Conservation (phyloP, 805 yeast genomes). For the Monosporozyma siamensis region DNA sequence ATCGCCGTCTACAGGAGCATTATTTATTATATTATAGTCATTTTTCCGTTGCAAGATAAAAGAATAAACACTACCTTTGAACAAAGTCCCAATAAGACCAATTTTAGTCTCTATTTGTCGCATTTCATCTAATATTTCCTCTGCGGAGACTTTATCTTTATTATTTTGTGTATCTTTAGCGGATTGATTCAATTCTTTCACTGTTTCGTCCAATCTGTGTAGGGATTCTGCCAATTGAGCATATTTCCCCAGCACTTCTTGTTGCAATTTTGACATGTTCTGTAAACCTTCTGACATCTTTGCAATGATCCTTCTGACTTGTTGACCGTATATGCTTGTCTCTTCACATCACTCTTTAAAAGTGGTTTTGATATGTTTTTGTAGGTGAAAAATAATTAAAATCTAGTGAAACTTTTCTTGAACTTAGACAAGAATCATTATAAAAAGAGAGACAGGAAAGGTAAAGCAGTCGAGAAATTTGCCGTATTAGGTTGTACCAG, state of each 20-base stretch:
- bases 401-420: no score
- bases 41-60: constrained; percentile 44
- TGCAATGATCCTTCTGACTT: no score
- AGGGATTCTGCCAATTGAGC: constrained; percentile 21
- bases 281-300: neutral
- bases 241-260: constrained; percentile 25
- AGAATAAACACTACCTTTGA: constrained; percentile 64
- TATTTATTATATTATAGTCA: constrained; percentile 7
- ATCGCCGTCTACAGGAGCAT: neutral
- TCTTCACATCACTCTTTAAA: no score
- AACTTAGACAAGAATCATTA: no score
- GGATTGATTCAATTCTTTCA: constrained; percentile 16
- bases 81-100: constrained; percentile 53
- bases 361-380: no score
- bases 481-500: no score
- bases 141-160: constrained; percentile 15
- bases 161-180: neutral
- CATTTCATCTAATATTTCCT: constrained; percentile 39
- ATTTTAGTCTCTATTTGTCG: constrained; percentile 54
- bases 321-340: no score
- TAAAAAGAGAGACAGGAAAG: no score
- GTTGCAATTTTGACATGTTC: constrained; percentile 14
- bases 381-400: no score
- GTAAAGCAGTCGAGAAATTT: no score
- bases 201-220: constrained; percentile 23